Base-by-base conservation (phyloP, 805 yeast species). In the Teunomyces cretensis region DNA sequence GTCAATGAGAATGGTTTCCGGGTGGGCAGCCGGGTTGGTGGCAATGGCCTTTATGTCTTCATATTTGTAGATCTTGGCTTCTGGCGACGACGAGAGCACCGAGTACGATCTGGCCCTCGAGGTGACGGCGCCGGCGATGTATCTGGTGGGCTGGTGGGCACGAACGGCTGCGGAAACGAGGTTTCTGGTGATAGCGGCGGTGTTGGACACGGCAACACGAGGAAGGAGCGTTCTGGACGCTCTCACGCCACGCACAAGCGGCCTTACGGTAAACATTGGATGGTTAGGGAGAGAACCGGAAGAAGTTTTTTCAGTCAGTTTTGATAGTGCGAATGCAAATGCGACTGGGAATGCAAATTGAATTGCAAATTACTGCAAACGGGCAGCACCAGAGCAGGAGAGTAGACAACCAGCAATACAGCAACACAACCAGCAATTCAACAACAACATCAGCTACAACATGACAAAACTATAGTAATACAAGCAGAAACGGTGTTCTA, bases 1-100 rank as follows among this genome's bases (percentile, higher is more conserved):
- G 61, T 92, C 99, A 17, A 92, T 83, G 31, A 92, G 67, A 33
- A 88, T 74, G 30, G 76, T 67, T 12, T 70, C 68, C 12, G 79
- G 73, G 46, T 47, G 49, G 15, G 56, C 43, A 44, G 70, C 72
- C 4, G 81, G 80, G 38, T 66, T 49, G 8, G 64, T 47, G 14
- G 74, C 64, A 17, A 86, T 60, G 24, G 57, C 53, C 54, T 71
- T 71, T 56, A 86, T 71, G 11, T 75, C 77, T 11, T 75, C 68
- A 60, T 80, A 86, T 26, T 66, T 64, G 60, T 81, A 82, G 33
- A 66, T 50, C 51, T 74, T 75, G 42, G 86, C 83, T 24, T 62
- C 67, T 30, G 66, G 61, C 14, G 64, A 56, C 19, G 62, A 61
- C 9, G 74, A 53, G 47, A 72, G 64, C 24, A 72, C 74, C 45